Conservation (phyloP, 305 asterid genomes). For the Coffea humblotiana region DNA sequence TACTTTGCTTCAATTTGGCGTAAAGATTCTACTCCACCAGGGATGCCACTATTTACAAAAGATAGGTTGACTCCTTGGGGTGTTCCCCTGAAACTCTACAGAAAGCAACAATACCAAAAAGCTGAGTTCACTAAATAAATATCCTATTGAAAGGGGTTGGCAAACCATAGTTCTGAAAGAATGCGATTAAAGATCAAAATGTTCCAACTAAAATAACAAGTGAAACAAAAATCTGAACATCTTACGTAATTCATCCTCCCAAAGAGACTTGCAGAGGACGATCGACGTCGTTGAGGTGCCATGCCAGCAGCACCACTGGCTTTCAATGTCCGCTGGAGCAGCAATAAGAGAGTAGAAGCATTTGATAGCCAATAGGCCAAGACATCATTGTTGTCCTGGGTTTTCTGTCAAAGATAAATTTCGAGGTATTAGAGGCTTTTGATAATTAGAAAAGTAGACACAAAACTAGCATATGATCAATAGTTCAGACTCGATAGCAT, state of each 20-base stretch:
- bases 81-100: slow-evolving; percentile 82
- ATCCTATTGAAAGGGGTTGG: not conserved
- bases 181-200: not conserved
- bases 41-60: slow-evolving; percentile 42
- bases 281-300: slow-evolving; percentile 63
- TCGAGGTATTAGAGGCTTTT: slow-evolving; percentile 7
- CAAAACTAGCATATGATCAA: slow-evolving; percentile 14
- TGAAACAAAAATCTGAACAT: slow-evolving; percentile 5
- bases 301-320: slow-evolving; percentile 64
- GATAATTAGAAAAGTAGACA: slow-evolving; percentile 12
- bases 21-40: slow-evolving; percentile 80
- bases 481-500: slow-evolving; percentile 56
- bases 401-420: slow-evolving; percentile 44
- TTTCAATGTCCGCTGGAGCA: slow-evolving; percentile 68
- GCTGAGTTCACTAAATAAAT: slow-evolving; percentile 3
- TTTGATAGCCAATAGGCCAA: slow-evolving; percentile 72
- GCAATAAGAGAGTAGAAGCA: slow-evolving; percentile 58
- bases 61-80: slow-evolving; percentile 77
- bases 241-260: slow-evolving; percentile 60
- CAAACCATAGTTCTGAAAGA: not conserved
- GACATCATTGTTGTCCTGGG: slow-evolving; percentile 57
- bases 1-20: slow-evolving; percentile 96
- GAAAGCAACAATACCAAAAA: slow-evolving; percentile 8
- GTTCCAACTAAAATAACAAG: not conserved
- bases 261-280: slow-evolving; percentile 59